Conservation (phyloP, 495 filamentous ascomycete species). For the Aspergillus haitiensis region DNA sequence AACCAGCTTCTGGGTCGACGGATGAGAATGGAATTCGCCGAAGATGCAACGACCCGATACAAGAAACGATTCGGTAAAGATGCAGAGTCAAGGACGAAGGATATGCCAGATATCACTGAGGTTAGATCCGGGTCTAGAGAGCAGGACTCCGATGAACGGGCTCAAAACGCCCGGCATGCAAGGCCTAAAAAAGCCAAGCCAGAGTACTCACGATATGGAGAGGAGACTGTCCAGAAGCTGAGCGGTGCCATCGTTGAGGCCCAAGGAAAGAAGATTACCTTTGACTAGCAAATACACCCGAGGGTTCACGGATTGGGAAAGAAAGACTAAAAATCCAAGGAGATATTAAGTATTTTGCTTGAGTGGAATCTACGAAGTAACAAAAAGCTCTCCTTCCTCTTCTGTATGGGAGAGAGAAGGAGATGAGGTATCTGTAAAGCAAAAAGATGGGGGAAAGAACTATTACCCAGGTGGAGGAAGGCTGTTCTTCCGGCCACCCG, state of each 20-base stretch:
- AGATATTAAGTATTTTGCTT: no score
- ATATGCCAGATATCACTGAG: conserved; percentile 30
- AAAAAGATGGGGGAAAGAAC: no score
- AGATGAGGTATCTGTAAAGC: no score
- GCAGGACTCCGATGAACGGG: conserved; percentile 25
- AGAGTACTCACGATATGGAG: conserved; percentile 42
- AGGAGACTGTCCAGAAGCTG: conserved; percentile 53
- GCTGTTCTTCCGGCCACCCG: no score
- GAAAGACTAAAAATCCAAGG: no score
- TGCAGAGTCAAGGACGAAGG: conserved; percentile 38
- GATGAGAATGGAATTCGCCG: conserved; percentile 88
- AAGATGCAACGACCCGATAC: conserved; percentile 82
- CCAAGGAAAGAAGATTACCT: conserved; percentile 81
- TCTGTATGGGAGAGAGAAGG: no score
- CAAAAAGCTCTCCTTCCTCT: no score
- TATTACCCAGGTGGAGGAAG: no score
- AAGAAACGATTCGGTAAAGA: conserved; percentile 90
- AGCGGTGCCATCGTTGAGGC: conserved; percentile 77
- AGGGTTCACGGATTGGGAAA: no score
- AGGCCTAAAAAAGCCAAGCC: conserved; percentile 32
- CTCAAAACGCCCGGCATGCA: conserved; percentile 21
- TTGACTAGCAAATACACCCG: conserved; percentile 52
- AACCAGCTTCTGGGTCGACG: conserved; percentile 75
- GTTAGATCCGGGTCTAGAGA: conserved; percentile 22
- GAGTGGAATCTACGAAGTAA: no score